These are phyloP conservation scores for Tillandsia fasciculata DNA, from an alignment of 176 grass and related monocot species.

Conservation along the genomic window DNA sequence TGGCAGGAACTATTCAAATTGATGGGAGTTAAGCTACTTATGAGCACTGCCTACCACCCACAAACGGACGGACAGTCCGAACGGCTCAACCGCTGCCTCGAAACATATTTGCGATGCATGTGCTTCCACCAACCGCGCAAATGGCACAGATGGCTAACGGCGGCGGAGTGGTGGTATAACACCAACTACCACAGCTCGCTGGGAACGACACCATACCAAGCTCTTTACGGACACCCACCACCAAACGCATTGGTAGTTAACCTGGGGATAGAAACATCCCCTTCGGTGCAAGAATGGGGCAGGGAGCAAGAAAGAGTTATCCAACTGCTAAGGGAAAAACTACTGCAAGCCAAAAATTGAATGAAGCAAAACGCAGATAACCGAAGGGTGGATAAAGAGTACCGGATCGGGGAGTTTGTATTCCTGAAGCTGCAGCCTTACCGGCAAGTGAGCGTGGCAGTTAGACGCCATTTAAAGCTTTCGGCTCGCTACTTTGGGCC, in stretches of 20 bases:
- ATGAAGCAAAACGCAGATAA: neutral
- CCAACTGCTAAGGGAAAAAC: neutral
- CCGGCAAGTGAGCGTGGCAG: neutral
- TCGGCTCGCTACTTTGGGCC: neutral
- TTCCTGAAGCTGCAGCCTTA: slow-evolving; percentile 9
- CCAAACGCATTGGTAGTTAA: neutral
- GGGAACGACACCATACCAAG: neutral
- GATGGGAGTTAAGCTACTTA: neutral
- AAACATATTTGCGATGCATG: slow-evolving; percentile 10
- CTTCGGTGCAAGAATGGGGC: neutral
- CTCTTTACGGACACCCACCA: accelerated
- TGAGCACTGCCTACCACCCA: neutral
- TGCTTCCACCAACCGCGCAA: neutral
- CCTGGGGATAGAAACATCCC: neutral
- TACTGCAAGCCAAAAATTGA: neutral
- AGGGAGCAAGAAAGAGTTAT: neutral
- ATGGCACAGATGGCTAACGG: neutral
- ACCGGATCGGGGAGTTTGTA: neutral
- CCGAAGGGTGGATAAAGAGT: neutral
- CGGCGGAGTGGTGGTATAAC: slow-evolving; percentile 2
- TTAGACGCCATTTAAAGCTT: neutral
- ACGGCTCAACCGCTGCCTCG: slow-evolving; percentile 1
- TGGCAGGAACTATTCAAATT: neutral
- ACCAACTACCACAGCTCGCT: neutral
- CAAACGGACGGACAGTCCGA: neutral